Evolutionary conservation across 345 rosid genomes (phyloP).

Genomic region (Hibiscus tridactylites): DNA sequence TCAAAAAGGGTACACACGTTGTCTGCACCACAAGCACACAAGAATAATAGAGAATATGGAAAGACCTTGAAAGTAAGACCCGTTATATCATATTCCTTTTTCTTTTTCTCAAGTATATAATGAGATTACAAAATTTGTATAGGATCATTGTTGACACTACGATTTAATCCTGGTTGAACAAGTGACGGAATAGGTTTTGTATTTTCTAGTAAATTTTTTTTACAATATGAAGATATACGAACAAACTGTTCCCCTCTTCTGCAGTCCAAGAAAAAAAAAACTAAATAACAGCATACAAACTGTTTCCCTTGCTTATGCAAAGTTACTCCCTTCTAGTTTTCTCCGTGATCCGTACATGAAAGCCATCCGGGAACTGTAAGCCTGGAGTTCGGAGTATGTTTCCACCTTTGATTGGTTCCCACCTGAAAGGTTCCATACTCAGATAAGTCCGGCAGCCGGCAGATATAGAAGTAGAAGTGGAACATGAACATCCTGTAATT

Average conservation of each 20-base stretch:
- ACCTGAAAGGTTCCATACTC: slow-evolving; percentile 36
- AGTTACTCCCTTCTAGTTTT: slow-evolving; percentile 21
- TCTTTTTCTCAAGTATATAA: slow-evolving; percentile 4
- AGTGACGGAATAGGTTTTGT: neutral
- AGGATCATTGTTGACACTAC: slow-evolving; percentile 14
- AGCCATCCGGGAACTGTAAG: slow-evolving; percentile 76
- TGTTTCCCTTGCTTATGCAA: neutral
- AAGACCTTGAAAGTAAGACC: slow-evolving; percentile 10
- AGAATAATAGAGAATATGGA: slow-evolving; percentile 8
- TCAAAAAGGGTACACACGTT: no score
- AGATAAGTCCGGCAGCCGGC: slow-evolving; percentile 2
- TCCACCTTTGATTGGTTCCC: slow-evolving; percentile 69
- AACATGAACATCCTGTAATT: neutral
- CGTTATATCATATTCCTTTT: neutral
- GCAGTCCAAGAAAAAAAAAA: slow-evolving; percentile 13
- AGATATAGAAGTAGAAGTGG: neutral
- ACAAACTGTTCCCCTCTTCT: slow-evolving; percentile 1
- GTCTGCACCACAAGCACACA: slow-evolving; percentile 17
- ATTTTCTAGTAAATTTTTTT: neutral
- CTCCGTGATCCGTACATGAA: slow-evolving; percentile 44
- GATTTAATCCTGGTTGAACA: slow-evolving; percentile 6
- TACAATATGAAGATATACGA: neutral
- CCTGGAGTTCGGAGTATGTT: slow-evolving; percentile 72
- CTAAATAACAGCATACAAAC: neutral
- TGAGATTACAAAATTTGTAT: slow-evolving; percentile 15